Evolutionary conservation across 169 alveolate genomes (phyloP).

Genomic region (Cryptosporidium andersoni): DNA sequence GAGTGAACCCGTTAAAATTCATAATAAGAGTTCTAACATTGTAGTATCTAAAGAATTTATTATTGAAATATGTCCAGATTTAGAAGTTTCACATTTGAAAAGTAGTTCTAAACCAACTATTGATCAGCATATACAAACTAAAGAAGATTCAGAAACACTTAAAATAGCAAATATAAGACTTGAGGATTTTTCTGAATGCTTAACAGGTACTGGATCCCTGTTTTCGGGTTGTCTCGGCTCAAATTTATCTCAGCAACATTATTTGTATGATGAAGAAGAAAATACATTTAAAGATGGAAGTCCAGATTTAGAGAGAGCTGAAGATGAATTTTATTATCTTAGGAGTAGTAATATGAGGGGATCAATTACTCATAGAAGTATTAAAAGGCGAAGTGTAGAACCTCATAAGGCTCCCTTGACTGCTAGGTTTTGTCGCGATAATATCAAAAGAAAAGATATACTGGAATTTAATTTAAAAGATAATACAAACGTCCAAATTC

Average conservation of each 20-base stretch:
- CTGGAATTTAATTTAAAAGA: neutral
- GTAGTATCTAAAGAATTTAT: too few species aligned
- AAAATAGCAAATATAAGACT: neutral
- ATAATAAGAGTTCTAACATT: too few species aligned
- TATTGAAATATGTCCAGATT: too few species aligned
- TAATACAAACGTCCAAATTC: neutral
- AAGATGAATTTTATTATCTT: conserved; percentile 59
- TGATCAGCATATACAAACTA: too few species aligned
- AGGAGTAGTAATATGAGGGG: conserved; percentile 14
- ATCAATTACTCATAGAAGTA: conserved; percentile 1
- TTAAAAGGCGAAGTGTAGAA: neutral
- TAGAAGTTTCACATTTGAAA: too few species aligned
- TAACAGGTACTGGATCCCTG: neutral
- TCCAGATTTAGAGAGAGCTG: conserved; percentile 44
- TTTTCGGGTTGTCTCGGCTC: conserved; percentile 3
- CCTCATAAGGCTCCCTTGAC: neutral
- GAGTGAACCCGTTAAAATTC: too few species aligned
- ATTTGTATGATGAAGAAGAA: conserved; percentile 44
- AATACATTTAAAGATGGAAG: conserved; percentile 2
- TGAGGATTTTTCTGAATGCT: neutral
- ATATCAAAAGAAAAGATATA: neutral
- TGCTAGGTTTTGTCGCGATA: neutral
- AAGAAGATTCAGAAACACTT: neutral
- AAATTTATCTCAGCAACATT: neutral
- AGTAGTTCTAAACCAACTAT: too few species aligned